Conservation (phyloP, 2,329 filamentous ascomycete species). For the Aplosporella prunicola region DNA sequence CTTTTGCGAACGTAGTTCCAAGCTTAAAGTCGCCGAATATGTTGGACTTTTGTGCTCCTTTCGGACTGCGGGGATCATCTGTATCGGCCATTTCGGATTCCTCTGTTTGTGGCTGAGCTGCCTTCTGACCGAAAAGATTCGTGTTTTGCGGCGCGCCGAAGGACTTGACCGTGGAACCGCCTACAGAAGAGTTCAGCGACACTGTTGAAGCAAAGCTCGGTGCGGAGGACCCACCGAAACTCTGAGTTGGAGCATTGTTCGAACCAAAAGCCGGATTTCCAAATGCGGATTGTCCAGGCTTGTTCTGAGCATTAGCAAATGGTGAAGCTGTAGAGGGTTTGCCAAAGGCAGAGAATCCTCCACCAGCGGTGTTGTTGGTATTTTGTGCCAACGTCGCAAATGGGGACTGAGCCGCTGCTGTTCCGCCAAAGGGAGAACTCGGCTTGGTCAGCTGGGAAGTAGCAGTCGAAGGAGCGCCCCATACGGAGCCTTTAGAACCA, state of each 20-base stretch:
- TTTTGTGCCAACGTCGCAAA: conserved; percentile 7
- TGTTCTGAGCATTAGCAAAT: conserved; percentile 8
- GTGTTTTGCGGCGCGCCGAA: conserved; percentile 1
- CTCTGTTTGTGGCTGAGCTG: conserved; percentile 21
- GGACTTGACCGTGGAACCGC: conserved; percentile 13
- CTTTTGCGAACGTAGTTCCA: conserved; percentile 57
- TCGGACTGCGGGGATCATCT: conserved; percentile 12
- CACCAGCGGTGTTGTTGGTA: neutral
- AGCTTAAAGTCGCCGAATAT: conserved; percentile 52
- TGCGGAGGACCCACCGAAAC: conserved; percentile 20
- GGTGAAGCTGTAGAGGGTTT: neutral
- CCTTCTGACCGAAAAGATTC: conserved; percentile 15
- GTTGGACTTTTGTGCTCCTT: conserved; percentile 13
- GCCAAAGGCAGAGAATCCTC: too few species aligned
- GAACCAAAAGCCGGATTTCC: conserved; percentile 12
- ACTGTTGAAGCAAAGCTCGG: conserved; percentile 34
- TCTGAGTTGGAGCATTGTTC: conserved; percentile 13
- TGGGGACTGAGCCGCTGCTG: conserved; percentile 3
- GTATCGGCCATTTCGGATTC: conserved; percentile 22
- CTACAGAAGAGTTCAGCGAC: conserved; percentile 25
- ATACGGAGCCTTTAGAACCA: conserved; percentile 13
- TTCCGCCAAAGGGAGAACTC: conserved; percentile 1
- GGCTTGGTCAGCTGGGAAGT: conserved; percentile 5
- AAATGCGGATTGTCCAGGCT: conserved; percentile 21
- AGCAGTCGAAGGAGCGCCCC: conserved; percentile 13